Evolutionary conservation across 345 rosid genomes (phyloP).

Genomic region (Euphorbia tirucalli): DNA sequence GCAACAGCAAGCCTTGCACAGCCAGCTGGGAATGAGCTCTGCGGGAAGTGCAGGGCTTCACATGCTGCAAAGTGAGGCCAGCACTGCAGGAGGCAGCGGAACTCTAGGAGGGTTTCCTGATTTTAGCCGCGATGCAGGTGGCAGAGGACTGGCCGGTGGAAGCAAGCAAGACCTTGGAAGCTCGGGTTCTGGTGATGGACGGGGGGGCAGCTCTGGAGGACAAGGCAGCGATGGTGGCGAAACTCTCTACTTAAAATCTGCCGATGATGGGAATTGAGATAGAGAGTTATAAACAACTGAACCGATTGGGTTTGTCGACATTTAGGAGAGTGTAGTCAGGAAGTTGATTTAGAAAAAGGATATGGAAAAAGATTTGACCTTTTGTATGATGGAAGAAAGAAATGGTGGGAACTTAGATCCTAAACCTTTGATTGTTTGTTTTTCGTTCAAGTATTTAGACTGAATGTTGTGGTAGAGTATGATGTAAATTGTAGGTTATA

Average conservation of each 20-base stretch:
- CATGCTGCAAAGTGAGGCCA: slow-evolving; percentile 55
- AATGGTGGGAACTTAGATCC: slow-evolving; percentile 12
- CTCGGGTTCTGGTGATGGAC: slow-evolving; percentile 58
- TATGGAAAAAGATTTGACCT: slow-evolving; percentile 13
- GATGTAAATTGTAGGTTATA: slow-evolving; percentile 44
- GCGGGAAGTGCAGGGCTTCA: slow-evolving; percentile 59
- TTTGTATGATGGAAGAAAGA: slow-evolving; percentile 8
- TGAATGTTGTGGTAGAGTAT: slow-evolving; percentile 25
- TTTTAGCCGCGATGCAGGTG: slow-evolving; percentile 45
- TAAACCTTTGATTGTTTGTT: slow-evolving; percentile 14
- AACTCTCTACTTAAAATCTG: slow-evolving; percentile 76
- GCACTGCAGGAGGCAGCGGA: slow-evolving; percentile 66
- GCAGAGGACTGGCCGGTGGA: slow-evolving; percentile 49
- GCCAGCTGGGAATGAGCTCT: slow-evolving; percentile 90
- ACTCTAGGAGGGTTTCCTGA: slow-evolving; percentile 71
- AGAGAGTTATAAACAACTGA: slow-evolving; percentile 4
- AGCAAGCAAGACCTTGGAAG: slow-evolving; percentile 81
- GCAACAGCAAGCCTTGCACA: slow-evolving; percentile 77
- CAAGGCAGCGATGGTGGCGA: slow-evolving; percentile 80
- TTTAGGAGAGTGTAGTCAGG: slow-evolving; percentile 9
- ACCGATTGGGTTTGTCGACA: slow-evolving; percentile 9
- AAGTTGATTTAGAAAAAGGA: slow-evolving; percentile 14
- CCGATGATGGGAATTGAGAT: slow-evolving; percentile 67
- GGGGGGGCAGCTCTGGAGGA: slow-evolving; percentile 76
- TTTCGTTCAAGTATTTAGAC: slow-evolving; percentile 28